Conservation (phyloP, 176 grass and related monocot genomes). For the Aegilops tauschii region DNA sequence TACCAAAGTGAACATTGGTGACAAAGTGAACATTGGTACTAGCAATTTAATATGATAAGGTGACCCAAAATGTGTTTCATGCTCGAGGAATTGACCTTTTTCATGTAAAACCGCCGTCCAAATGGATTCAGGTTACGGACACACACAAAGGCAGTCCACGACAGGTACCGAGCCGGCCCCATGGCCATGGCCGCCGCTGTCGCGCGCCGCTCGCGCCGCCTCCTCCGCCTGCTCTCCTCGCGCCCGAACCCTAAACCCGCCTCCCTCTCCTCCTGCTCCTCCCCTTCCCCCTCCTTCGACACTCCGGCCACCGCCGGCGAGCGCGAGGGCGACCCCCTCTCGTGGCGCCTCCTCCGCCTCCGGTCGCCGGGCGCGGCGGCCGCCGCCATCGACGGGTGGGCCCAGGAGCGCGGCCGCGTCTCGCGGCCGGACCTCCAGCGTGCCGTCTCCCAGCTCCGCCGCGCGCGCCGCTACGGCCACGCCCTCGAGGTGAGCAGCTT, state of each 20-base stretch:
- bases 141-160: neutral
- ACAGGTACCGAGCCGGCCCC: neutral
- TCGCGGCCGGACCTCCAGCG: constrained; percentile 36
- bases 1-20: too few species aligned
- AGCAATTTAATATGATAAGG: too few species aligned
- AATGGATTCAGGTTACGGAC: neutral
- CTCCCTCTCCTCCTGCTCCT: neutral
- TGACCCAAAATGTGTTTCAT: too few species aligned
- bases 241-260: constrained; percentile 34
- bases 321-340: constrained; percentile 25
- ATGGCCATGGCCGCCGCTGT: constrained; percentile 35
- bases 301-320: neutral
- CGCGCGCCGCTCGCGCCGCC: constrained; percentile 3
- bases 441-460: constrained; percentile 37
- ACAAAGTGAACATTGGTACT: too few species aligned
- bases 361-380: constrained; percentile 24
- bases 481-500: constrained; percentile 56
- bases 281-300: neutral
- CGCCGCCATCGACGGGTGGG: constrained; percentile 43
- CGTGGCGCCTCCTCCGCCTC: constrained; percentile 41
- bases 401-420: constrained; percentile 30
- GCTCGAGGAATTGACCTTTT: too few species aligned
- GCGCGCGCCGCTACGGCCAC: constrained; percentile 48
- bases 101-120: neutral
- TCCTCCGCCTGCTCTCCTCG: constrained; percentile 19